phyloP scores from a whole-genome alignment of 2,329 filamentous ascomycete genomes.

The Pestalotiopsis sp. region DNA sequence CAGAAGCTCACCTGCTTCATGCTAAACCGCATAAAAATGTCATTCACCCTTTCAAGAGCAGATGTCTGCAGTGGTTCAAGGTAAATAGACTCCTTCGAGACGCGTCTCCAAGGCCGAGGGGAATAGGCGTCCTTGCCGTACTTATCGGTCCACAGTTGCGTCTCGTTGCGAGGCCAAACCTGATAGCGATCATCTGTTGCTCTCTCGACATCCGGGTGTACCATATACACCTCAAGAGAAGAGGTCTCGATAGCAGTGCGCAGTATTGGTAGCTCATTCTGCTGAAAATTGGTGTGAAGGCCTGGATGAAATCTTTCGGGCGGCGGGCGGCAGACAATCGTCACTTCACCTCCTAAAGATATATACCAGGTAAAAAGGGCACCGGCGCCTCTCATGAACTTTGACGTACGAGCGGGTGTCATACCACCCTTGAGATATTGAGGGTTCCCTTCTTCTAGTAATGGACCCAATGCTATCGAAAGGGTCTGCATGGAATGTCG shows the following conservation, averaged over 20 bases:
- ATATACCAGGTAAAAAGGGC: neutral
- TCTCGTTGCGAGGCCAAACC: neutral
- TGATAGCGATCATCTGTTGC: neutral
- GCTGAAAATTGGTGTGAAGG: neutral
- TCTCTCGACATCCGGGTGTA: neutral
- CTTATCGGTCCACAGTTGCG: neutral
- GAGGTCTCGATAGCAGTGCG: neutral
- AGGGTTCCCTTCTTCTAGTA: neutral
- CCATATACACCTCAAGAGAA: neutral
- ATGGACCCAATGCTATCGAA: neutral
- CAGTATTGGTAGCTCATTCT: conserved; percentile 2
- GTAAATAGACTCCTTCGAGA: neutral
- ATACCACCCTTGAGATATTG: neutral
- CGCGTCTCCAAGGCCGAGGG: neutral
- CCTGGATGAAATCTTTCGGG: neutral
- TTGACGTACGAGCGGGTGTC: neutral
- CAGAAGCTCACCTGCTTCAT: neutral
- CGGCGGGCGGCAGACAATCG: neutral
- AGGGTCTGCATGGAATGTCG: neutral
- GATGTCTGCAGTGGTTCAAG: neutral
- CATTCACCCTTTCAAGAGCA: neutral
- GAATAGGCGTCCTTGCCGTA: neutral
- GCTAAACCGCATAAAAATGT: neutral
- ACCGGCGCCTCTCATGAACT: neutral
- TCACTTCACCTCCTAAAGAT: neutral